These are phyloP conservation scores for Neopestalotiopsis rosae DNA, from an alignment of 2,329 filamentous ascomycete species.

Conservation along the genomic window DNA sequence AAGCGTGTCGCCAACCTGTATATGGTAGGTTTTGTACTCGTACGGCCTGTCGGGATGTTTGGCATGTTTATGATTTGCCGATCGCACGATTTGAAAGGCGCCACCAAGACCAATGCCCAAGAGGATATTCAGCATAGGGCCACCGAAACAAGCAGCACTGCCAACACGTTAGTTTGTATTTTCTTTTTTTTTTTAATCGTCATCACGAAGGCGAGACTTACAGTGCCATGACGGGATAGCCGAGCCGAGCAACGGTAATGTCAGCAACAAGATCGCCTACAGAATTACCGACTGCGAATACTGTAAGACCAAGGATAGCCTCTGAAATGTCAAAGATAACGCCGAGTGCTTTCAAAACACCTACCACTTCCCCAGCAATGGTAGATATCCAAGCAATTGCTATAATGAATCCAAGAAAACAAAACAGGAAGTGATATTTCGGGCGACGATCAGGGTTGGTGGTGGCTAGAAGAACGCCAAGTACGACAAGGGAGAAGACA, in stretches of 20 bases:
- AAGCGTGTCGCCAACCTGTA: conserved; percentile 84
- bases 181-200: background rate
- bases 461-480: conserved; percentile 70
- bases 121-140: conserved; percentile 96
- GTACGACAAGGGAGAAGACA: conserved; percentile 68
- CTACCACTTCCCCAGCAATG: conserved; percentile 94
- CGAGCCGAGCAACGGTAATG: conserved; percentile 89
- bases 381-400: conserved; percentile 96
- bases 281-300: conserved; percentile 96
- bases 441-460: conserved; percentile 73
- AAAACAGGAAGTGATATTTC: conserved; percentile 77
- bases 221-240: conserved; percentile 94
- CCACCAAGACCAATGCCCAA: conserved; percentile 93
- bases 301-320: conserved; percentile 90
- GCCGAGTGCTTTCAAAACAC: conserved; percentile 89
- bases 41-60: conserved; percentile 71
- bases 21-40: conserved; percentile 77
- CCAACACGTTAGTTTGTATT: conserved; percentile 25
- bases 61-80: conserved; percentile 67
- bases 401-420: conserved; percentile 89
- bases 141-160: conserved; percentile 92
- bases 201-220: conserved; percentile 43
- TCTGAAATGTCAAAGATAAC: conserved; percentile 93
- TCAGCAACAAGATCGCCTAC: conserved; percentile 93
- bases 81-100: conserved; percentile 81